Evolutionary conservation across 768 basidiomycete genomes (phyloP), one percentile per base, ranked within the genome.

Genomic region (Sarcodon aspratus): DNA sequence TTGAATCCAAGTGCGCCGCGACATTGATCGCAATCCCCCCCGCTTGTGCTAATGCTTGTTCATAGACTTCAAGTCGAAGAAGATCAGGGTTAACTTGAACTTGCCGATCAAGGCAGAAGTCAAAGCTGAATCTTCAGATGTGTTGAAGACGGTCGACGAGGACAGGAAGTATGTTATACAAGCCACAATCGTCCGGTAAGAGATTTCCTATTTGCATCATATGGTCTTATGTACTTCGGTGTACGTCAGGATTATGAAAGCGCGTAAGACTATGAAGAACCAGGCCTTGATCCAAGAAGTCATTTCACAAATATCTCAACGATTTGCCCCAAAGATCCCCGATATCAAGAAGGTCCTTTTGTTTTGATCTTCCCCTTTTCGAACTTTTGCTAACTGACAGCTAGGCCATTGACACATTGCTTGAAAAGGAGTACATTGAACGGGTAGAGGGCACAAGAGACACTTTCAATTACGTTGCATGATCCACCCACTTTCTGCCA

Each of bases 351-450:
- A 95, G 80, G 89, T 85, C 2, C 21, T 27, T n/a, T 13, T 9
- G 64, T 56, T n/a, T 27, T 43, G 35, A 37, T 2, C 38, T 44
- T 45, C 44, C 3, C 38, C 17, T 2, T n/a, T n/a, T 9, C 35
- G 38, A 33, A 6, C 12, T 59, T 44, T 35, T n/a, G 13, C 21
- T 27, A 27, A 27, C 21, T 5, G 5, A 27, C 21, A 27, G 21
- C 21, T 51, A 88, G 85, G 88, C 90, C 3, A 95, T 97, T 51
- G 92, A 95, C 61, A 81, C 81, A 11, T 70, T 98, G 15, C 71
- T 97, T 44, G 95, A 97, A 70, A 95, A 95, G 69, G 95, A 99
- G 63, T 99, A 97, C 64, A 86, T 99, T 57, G 94, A 98, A 61
- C 83, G 95, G 32, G 85, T 91, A 11, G 90, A 92, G 17, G 88